Evolutionary conservation across 176 grass and related monocot genomes (phyloP).

Genomic region (Rhynchospora breviuscula): DNA sequence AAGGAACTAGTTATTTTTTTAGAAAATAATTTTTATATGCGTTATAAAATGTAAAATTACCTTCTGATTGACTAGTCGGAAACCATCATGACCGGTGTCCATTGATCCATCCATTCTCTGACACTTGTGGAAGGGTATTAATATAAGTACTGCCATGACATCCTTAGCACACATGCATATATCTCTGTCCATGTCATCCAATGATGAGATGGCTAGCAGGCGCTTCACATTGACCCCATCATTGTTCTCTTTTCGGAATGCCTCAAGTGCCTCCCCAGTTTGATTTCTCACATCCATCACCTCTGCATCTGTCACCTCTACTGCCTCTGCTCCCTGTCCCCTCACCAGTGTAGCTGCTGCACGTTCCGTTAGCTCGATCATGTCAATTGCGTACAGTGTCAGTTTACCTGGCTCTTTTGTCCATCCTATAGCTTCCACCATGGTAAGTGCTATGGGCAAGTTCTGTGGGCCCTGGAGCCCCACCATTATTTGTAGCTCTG

Average conservation of each 20-base stretch:
- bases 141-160: slow-evolving; percentile 47
- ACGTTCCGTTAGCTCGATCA: slow-evolving; percentile 75
- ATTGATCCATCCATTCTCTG: slow-evolving; percentile 49
- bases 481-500: slow-evolving; percentile 43
- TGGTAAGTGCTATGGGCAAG: slow-evolving; percentile 36
- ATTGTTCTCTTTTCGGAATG: slow-evolving; percentile 34
- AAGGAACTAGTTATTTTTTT: background rate
- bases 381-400: slow-evolving; percentile 49
- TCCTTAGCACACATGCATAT: slow-evolving; percentile 62
- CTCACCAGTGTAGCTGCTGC: slow-evolving; percentile 44
- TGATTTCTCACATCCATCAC: slow-evolving; percentile 51
- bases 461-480: slow-evolving; percentile 56
- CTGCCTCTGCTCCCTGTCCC: slow-evolving; percentile 44
- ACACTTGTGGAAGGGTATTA: slow-evolving; percentile 58
- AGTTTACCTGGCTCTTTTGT: slow-evolving; percentile 38
- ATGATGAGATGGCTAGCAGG: slow-evolving; percentile 49
- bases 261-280: slow-evolving; percentile 49
- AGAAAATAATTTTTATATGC: background rate
- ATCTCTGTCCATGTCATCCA: slow-evolving; percentile 64
- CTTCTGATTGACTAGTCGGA: slow-evolving; percentile 60
- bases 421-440: slow-evolving; percentile 53
- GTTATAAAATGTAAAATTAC: slow-evolving; percentile 4
- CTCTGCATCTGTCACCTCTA: slow-evolving; percentile 61
- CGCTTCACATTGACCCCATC: slow-evolving; percentile 34
- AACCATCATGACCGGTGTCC: slow-evolving; percentile 41